Evolutionary conservation across 2,329 filamentous ascomycete genomes (phyloP), one percentile per base, ranked within the genome.

Genomic region (Aureobasidium pullulans): DNA sequence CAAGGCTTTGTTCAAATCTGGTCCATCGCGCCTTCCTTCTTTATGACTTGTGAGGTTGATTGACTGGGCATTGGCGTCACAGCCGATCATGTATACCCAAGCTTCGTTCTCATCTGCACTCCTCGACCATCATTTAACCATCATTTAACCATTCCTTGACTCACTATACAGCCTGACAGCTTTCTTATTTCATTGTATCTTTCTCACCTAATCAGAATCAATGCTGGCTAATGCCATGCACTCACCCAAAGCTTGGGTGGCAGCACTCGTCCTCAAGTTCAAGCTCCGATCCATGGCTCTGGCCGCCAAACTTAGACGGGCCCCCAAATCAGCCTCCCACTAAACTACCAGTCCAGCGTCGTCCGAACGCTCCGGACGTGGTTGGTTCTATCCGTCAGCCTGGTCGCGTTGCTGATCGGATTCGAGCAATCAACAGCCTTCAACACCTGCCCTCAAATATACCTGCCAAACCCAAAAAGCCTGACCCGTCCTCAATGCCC

Each of bases 321-420:
- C 15, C 54, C 29, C 39, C 11, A 46, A 56, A 29, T 28, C 15
- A 46, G 40, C 34, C 34, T 34, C 37, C 5, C 11, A 6, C 37
- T 36, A 15, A 37, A 29, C 5, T n/a, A 19, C n/a, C 48, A 23
- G 6, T 5, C 13, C 48, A 52, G 23, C 34, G 19, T 16, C 15
- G 39, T 23, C 16, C 15, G 10, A 34, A 57, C 16, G 39, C 32
- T 29, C 29, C 31, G 31, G 50, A 36, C 10, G 50, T 36, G 16
- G 50, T 19, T 8, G 19, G n/a, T 39, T 8, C 39, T 10, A 5
- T 37, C n/a, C 40, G 53, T 47, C 53, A 57, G 40, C 42, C 57
- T 39, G 57, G 48, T 29, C 56, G 42, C n/a, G 61, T 62, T 19
- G 61, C 61, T 43, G 61, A 62, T 31, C 61, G 61, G 6, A 52